Evolutionary conservation across 805 yeast species (phyloP), one percentile per base, ranked within the genome.

Genomic region (Yarrowia divulgata): DNA sequence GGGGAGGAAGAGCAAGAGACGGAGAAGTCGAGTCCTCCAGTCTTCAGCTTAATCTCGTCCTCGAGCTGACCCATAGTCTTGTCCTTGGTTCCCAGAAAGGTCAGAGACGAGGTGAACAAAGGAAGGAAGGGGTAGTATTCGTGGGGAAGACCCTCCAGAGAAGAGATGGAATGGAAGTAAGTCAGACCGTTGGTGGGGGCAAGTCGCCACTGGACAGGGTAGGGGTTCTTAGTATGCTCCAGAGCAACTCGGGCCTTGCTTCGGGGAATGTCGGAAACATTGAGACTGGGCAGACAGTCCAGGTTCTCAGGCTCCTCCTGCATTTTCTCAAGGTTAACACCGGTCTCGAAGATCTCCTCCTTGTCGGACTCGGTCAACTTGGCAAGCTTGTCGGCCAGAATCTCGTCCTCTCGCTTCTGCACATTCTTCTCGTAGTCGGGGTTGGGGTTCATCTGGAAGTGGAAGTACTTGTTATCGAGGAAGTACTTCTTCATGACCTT

Each of bases 11-110:
- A 84, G 1, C 87, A 85, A 71, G 85, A 81, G 8, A 87, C 81
- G 23, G 85, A 82, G n/a, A 93, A 85, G 5, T 87, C 81, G 19
- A 95, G 77, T 0, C 98, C 97, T 34, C 98, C 98, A 0, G 98
- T 93, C 69, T 84, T 83, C 63, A 88, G 81, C 75, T 89, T 91
- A 73, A 95, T 93, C 55, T 88, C 87, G 73, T 93, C 93, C 75
- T 94, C 98, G 70, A 95, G 84, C 45, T 88, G 89, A 29, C 91
- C 90, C 85, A 91, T 91, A 0, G 89, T 76, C 70, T 89, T 87
- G 9, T 78, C 74, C 8, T 81, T 76, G 1, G 99, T 94, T n/a
- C 99, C 99, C 71, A 95, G 82, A 75, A 88, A 91, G 3, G 97
- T 90, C 71, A 95, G 80, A 58, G 97, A 89, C 37, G 88, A 90